Base-by-base conservation (phyloP, 1,284 basidiomycete species). In the Paramarasmius palmivorus region DNA sequence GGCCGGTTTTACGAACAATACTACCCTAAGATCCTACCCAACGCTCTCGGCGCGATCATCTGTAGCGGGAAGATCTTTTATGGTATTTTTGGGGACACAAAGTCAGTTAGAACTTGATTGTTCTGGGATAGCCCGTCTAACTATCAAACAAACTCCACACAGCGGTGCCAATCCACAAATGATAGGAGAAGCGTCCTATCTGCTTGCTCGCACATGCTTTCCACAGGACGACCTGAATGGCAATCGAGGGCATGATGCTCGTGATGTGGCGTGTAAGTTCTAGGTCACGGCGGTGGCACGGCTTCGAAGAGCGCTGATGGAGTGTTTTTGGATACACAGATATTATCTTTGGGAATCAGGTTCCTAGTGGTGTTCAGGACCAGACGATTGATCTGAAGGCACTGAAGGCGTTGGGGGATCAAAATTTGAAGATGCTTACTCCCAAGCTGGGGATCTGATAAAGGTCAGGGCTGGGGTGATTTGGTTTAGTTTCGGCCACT, bases 61-160 rank as follows among this genome's bases (percentile, higher is more conserved):
- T 65, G 63, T 40, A 50, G 50, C 38, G 58, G 50, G 14, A 60
- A 64, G 49, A 64, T 65, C 60, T 60, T 62, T 20, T 65, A 65
- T 42, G 62, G 56, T 9, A 65, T 65, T 26, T 59, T 61, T 20
- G 64, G 61, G 2, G 64, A 65, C 39, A 55, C 57, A 20, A 56
- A 65, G 63, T 65, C 25, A 35, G 57, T 41, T 29, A 12, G 8
- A 19, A 10, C 15, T 2, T 23, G 6, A n/a, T 17, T 9, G n/a
- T 19, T 35, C 26, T 39, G 10, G 20, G n/a, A 35, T 40, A 34
- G 7, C 7, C 5, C 25, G 22, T 38, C 46, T 35, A 6, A 20
- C 44, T n/a, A 20, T 26, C 3, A 12, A 0, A 39, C 22, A 12
- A 12, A 39, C 10, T 7, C 9, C 2, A 39, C 26, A 7, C 20